Conservation (phyloP, 768 basidiomycete species). For the Tulasnella sp. region DNA sequence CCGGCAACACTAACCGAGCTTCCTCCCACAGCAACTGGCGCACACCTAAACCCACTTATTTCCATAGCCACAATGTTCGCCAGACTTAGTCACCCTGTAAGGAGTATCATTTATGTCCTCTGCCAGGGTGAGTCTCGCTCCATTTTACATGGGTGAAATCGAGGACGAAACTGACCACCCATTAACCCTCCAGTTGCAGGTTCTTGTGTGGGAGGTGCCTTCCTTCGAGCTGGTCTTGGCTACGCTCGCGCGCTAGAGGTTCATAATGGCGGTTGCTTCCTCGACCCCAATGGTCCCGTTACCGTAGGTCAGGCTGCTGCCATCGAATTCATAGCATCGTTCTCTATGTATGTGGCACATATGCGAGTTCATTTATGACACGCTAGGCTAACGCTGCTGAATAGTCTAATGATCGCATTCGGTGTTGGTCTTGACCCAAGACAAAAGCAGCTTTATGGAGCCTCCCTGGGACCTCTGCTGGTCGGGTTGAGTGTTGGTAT, state of each 20-base stretch:
- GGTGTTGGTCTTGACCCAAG: conserved; percentile 18
- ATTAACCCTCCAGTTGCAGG: not conserved
- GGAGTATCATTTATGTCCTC: conserved; percentile 15
- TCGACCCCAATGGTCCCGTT: conserved; percentile 18
- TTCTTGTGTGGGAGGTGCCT: conserved; percentile 13
- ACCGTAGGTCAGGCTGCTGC: conserved; percentile 16
- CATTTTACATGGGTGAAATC: not conserved
- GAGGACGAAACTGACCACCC: not conserved
- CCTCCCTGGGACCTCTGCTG: not conserved
- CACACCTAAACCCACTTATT: conserved; percentile 17
- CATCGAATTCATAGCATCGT: conserved; percentile 21
- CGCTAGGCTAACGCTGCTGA: not conserved
- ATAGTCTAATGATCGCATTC: conserved; percentile 12
- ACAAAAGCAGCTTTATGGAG: conserved; percentile 19
- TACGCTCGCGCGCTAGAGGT: not conserved
- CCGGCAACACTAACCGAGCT: not conserved
- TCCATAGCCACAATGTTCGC: conserved; percentile 20
- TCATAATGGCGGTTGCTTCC: conserved; percentile 19
- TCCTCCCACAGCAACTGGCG: not conserved
- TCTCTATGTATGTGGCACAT: conserved; percentile 2
- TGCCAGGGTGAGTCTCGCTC: conserved; percentile 8
- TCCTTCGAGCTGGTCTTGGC: conserved; percentile 16
- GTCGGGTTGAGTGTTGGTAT: conserved; percentile 7
- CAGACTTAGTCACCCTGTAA: conserved; percentile 10
- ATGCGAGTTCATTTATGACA: not conserved